phyloP scores from a whole-genome alignment of 2,329 filamentous ascomycete species.

The Dendryphion nanum region DNA sequence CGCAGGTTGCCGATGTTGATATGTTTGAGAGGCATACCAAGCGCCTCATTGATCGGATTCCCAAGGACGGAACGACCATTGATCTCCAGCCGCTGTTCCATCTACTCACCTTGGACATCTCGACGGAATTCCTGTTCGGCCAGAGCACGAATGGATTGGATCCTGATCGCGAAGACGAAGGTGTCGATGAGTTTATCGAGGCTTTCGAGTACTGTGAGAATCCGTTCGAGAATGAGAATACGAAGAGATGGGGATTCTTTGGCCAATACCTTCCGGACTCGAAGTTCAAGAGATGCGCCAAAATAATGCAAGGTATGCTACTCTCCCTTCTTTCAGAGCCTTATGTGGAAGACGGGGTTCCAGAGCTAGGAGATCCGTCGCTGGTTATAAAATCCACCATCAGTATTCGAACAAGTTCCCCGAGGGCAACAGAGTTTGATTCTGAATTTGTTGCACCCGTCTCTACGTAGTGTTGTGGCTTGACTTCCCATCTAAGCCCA shows the following conservation, averaged over 20 bases:
- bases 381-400: too few relatives aligned
- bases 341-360: too few relatives aligned
- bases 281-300: slow-evolving; percentile 14
- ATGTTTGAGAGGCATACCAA: slow-evolving; percentile 21
- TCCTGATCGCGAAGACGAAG: slow-evolving; percentile 1
- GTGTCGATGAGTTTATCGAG: slow-evolving; percentile 14
- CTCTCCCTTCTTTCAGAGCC: too few relatives aligned
- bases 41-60: slow-evolving; percentile 17
- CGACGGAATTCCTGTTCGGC: slow-evolving; percentile 28
- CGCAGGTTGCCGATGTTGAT: slow-evolving; percentile 20
- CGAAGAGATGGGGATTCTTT: slow-evolving; percentile 10
- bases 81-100: slow-evolving; percentile 28
- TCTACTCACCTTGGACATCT: slow-evolving; percentile 20
- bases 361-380: too few relatives aligned
- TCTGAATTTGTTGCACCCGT: too few relatives aligned
- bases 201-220: slow-evolving; percentile 23
- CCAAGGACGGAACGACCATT: slow-evolving; percentile 16
- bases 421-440: too few relatives aligned
- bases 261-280: slow-evolving; percentile 14
- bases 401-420: too few relatives aligned
- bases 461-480: too few relatives aligned
- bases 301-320: slow-evolving; percentile 18
- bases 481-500: too few relatives aligned
- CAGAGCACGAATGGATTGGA: slow-evolving; percentile 16
- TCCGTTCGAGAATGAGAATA: slow-evolving; percentile 11